Percentiles rank a stretch among this genome's conserved stretches.
Conservation (phyloP, 805 yeast species). For the Yarrowia hollandica region DNA sequence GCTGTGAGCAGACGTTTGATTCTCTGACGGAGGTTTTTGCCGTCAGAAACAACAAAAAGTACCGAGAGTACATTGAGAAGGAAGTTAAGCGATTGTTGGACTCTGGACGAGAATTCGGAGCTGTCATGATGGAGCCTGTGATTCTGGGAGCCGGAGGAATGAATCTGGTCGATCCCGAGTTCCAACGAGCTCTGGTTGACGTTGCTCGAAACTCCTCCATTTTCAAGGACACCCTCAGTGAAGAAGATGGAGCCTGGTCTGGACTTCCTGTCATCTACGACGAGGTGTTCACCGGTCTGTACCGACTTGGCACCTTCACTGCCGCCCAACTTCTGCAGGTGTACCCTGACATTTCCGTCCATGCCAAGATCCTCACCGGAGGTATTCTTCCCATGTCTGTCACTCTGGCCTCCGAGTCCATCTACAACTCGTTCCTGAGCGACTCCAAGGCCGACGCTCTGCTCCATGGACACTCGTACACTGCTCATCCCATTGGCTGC, state of each 20-base stretch:
- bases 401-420: slow-evolving; percentile 35
- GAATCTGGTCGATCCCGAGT: slow-evolving; percentile 35
- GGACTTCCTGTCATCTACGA: slow-evolving; percentile 37
- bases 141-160: slow-evolving; percentile 39
- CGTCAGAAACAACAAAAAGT: slow-evolving; percentile 28
- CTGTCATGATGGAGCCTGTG: slow-evolving; percentile 36
- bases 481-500: slow-evolving; percentile 39
- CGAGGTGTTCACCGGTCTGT: slow-evolving; percentile 38
- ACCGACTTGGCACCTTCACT: slow-evolving; percentile 34
- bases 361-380: slow-evolving; percentile 38
- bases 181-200: slow-evolving; percentile 35
- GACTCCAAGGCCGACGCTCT: slow-evolving; percentile 35
- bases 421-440: slow-evolving; percentile 35
- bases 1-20: slow-evolving; percentile 22
- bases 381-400: slow-evolving; percentile 36
- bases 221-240: slow-evolving; percentile 27
- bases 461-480: slow-evolving; percentile 38
- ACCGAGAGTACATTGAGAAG: slow-evolving; percentile 31
- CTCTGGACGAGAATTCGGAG: slow-evolving; percentile 36
- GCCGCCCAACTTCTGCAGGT: slow-evolving; percentile 32
- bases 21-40: slow-evolving; percentile 32
- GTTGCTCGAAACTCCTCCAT: slow-evolving; percentile 32
- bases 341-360: slow-evolving; percentile 36
- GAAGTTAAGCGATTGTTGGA: slow-evolving; percentile 25
- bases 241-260: too few species aligned